Conservation (phyloP, 78 protist species). For the Dictyostelium firmibasis region DNA sequence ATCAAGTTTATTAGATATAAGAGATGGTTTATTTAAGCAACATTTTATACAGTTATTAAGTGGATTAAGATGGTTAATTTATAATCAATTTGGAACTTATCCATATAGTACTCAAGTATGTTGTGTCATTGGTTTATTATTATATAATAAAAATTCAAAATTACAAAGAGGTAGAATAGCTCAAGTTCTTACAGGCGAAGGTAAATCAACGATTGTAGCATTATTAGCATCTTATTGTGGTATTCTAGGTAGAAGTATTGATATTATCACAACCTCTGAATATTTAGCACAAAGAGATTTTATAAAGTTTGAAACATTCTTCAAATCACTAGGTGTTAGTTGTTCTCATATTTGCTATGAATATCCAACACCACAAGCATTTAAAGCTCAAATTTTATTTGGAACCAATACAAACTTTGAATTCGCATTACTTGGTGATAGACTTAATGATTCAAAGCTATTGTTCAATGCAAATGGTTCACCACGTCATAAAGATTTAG, state of each 20-base stretch:
- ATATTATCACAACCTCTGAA: slow-evolving; percentile 15
- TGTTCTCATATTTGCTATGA: not conserved
- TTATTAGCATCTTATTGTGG: not conserved
- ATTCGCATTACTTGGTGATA: not conserved
- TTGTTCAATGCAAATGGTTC: not conserved
- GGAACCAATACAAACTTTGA: slow-evolving; percentile 20
- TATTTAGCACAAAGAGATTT: slow-evolving; percentile 11
- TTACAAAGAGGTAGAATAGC: not conserved
- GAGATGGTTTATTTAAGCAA: not conserved
- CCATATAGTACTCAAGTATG: slow-evolving; percentile 33
- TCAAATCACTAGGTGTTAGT: not conserved
- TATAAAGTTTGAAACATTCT: not conserved
- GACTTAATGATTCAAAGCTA: not conserved
- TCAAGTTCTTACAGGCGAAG: slow-evolving; percentile 23
- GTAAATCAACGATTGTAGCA: slow-evolving; percentile 10
- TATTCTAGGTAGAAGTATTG: not conserved
- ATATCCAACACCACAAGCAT: not conserved
- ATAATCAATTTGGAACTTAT: not conserved
- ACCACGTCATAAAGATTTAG: not conserved
- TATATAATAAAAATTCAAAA: not conserved
- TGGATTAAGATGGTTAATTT: slow-evolving; percentile 7
- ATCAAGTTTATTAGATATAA: not conserved
- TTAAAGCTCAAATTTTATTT: slow-evolving; percentile 1
- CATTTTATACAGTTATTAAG: not conserved
- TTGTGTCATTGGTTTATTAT: slow-evolving; percentile 8